Evolutionary conservation across 176 grass and related monocot species (phyloP).

Genomic region (Oryza meyeriana): DNA sequence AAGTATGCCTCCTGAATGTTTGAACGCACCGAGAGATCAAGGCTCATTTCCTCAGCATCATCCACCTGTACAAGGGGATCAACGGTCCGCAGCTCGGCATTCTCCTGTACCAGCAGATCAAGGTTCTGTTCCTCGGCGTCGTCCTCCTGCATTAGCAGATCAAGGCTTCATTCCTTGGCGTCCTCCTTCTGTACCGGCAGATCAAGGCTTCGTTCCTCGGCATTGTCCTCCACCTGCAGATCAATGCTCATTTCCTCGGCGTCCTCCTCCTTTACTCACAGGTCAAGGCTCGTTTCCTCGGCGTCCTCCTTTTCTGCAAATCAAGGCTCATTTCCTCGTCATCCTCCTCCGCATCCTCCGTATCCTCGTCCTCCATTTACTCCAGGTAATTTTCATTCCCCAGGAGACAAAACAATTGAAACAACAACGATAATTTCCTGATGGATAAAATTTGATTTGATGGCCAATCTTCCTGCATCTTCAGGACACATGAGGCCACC

Average conservation of each 20-base stretch:
- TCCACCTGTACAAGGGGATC: neutral
- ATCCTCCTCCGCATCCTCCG: neutral
- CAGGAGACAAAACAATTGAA: neutral
- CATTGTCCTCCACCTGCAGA: neutral
- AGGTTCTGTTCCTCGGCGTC: neutral
- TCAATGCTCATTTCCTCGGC: neutral
- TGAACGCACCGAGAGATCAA: neutral
- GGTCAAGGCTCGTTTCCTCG: neutral
- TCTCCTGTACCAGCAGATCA: neutral
- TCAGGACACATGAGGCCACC: constrained; percentile 7
- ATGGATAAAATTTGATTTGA: neutral
- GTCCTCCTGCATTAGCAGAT: neutral
- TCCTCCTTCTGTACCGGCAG: neutral
- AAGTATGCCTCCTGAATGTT: neutral
- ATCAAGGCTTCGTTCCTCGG: neutral
- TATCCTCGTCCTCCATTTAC: neutral
- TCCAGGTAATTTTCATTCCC: neutral
- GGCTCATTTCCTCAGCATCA: neutral
- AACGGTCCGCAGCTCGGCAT: neutral
- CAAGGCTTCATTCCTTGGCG: neutral
- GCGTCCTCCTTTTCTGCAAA: neutral
- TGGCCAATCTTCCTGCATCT: neutral
- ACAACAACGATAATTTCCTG: neutral
- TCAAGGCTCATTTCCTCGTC: neutral
- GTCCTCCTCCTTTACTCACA: neutral